Percentiles rank a stretch among this genome's conserved stretches.
phyloP scores from a whole-genome alignment of 352 stramenopile species.

The Pythium biforme region DNA sequence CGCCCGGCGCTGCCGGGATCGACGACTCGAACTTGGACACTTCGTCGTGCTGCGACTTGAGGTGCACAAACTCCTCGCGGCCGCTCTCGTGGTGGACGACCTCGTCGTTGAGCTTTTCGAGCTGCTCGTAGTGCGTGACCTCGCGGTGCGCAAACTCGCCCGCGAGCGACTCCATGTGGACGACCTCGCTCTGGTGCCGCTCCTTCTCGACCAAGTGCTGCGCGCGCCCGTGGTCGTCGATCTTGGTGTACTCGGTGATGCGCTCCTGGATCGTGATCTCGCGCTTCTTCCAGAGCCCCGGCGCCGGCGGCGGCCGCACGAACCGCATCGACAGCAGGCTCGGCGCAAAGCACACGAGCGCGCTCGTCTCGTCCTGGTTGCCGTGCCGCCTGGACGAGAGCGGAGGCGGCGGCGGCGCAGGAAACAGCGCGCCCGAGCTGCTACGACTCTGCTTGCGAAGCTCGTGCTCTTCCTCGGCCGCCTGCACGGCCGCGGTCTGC shows the following conservation, averaged over 20 bases:
- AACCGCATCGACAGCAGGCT: constrained; percentile 41
- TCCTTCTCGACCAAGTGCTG: constrained; percentile 83
- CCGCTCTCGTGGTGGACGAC: constrained; percentile 78
- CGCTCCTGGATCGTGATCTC: constrained; percentile 86
- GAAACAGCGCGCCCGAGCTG: too few relatives aligned
- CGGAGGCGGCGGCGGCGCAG: too few relatives aligned
- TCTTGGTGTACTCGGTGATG: constrained; percentile 89
- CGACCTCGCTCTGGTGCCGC: constrained; percentile 79
- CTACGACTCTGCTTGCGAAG: constrained; percentile 12
- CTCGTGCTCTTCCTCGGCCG: constrained; percentile 42
- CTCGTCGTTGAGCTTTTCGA: constrained; percentile 81
- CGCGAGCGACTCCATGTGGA: constrained; percentile 81
- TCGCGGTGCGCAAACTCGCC: constrained; percentile 83
- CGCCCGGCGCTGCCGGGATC: constrained; percentile 34
- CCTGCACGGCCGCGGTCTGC: constrained; percentile 51
- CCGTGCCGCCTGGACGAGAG: too few relatives aligned
- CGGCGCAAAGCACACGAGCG: constrained; percentile 46
- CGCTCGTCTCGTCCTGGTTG: constrained; percentile 14
- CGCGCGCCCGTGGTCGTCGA: constrained; percentile 70
- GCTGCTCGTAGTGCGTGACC: constrained; percentile 85
- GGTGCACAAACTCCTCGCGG: constrained; percentile 78
- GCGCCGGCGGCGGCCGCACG: constrained; percentile 42
- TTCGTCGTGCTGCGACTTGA: constrained; percentile 83
- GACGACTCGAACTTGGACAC: constrained; percentile 82
- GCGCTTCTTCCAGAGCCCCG: constrained; percentile 85